phyloP scores from a whole-genome alignment of 768 basidiomycete genomes.

The Cystobasidium onofrii region DNA sequence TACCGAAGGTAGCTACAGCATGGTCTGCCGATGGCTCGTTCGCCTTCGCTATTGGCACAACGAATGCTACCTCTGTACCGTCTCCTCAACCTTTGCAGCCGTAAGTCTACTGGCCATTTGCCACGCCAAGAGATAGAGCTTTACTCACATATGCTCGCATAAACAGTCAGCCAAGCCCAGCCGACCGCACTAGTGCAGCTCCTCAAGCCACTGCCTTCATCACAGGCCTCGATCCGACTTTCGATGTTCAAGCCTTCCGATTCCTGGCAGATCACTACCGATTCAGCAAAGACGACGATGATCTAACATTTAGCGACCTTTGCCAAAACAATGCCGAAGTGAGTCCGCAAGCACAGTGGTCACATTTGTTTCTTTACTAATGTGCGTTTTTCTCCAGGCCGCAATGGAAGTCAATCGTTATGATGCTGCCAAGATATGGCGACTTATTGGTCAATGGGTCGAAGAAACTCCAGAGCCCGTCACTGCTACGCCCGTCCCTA shows the following conservation, averaged over 20 bases:
- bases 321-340: not conserved
- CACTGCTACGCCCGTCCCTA: not conserved
- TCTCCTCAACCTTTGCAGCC: not conserved
- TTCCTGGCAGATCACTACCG: constrained; percentile 21
- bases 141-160: not conserved
- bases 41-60: constrained; percentile 14
- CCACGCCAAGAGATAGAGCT: not conserved
- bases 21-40: constrained; percentile 13
- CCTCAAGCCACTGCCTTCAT: not conserved
- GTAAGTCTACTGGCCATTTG: not conserved
- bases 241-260: constrained; percentile 17
- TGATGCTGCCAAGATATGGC: constrained; percentile 23
- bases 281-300: not conserved
- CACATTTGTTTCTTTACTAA: not conserved
- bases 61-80: not conserved
- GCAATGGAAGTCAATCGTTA: constrained; percentile 13
- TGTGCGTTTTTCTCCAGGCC: not conserved
- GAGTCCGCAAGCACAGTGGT: not conserved
- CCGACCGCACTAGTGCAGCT: not conserved
- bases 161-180: not conserved
- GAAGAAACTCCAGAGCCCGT: not conserved
- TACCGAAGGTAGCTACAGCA: constrained; percentile 14
- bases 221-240: constrained; percentile 11
- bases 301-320: not conserved
- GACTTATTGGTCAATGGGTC: constrained; percentile 18